Evolutionary conservation across 495 filamentous ascomycete species (phyloP).

Genomic region (Penicillium roqueforti): DNA sequence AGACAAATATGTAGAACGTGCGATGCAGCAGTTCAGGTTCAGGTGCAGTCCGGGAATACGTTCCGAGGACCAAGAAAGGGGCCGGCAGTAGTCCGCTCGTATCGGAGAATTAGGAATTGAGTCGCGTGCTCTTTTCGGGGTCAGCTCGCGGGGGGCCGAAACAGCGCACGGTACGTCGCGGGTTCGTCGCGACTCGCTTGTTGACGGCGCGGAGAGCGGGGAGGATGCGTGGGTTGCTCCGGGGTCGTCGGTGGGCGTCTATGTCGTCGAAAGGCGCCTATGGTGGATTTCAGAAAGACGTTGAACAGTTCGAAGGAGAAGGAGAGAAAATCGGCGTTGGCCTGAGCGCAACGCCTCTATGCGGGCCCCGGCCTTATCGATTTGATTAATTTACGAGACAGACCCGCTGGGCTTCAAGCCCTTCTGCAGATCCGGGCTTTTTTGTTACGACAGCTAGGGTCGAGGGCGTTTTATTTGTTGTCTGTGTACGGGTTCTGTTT

Average conservation of each 20-base stretch:
- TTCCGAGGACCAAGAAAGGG: background rate
- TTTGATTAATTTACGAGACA: conserved; percentile 4
- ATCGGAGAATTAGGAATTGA: background rate
- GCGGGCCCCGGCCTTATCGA: conserved; percentile 24
- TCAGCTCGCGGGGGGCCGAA: conserved; percentile 5
- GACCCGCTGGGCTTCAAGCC: background rate
- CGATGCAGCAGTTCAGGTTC: background rate
- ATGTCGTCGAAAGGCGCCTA: background rate
- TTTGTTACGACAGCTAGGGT: background rate
- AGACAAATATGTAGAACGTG: background rate
- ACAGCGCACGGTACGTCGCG: background rate
- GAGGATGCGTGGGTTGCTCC: background rate
- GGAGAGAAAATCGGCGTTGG: conserved; percentile 18
- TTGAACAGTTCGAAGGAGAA: background rate
- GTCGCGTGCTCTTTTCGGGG: conserved; percentile 3
- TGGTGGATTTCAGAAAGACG: background rate
- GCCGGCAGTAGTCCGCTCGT: background rate
- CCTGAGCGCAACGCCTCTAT: conserved; percentile 23
- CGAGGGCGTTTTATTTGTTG: background rate
- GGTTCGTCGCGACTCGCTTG: background rate
- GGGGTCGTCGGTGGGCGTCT: background rate
- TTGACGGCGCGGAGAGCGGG: background rate
- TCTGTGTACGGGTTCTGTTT: background rate
- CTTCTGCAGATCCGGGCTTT: conserved; percentile 13
- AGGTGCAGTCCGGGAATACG: background rate